Evolutionary conservation across 108 stramenopile species (phyloP).

Genomic region (Skeletonema tropicum): DNA sequence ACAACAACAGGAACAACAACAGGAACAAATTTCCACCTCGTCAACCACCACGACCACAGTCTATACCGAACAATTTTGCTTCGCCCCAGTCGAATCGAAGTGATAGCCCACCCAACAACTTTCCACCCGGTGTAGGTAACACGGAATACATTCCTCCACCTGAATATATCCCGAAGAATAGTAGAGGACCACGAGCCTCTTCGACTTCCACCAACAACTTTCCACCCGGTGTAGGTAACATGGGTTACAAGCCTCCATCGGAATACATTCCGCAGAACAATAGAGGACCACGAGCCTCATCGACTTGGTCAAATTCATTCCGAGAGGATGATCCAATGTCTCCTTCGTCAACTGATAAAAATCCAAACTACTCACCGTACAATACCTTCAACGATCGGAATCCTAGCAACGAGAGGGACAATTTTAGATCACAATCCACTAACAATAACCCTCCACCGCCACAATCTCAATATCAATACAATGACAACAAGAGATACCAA

Average conservation of each 20-base stretch:
- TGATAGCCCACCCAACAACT: neutral
- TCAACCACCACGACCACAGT: neutral
- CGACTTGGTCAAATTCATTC: neutral
- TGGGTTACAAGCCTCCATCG: neutral
- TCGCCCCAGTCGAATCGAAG: neutral
- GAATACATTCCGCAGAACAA: neutral
- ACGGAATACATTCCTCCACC: neutral
- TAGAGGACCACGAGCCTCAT: neutral
- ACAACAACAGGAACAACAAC: too few species aligned
- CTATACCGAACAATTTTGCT: neutral
- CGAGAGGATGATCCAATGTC: neutral
- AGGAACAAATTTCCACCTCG: neutral
- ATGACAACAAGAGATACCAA: neutral
- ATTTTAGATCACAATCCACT: neutral
- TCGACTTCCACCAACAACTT: too few species aligned
- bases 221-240: neutral
- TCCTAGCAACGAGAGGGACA: neutral
- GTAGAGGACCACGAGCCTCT: neutral
- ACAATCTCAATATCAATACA: neutral
- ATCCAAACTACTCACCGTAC: neutral
- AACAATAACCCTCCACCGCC: neutral
- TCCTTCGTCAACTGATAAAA: too few species aligned
- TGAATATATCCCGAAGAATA: neutral
- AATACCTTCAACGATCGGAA: neutral
- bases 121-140: neutral